These are phyloP conservation scores for Truncatella angustata DNA, from an alignment of 2,329 filamentous ascomycete genomes.

Conservation along the genomic window DNA sequence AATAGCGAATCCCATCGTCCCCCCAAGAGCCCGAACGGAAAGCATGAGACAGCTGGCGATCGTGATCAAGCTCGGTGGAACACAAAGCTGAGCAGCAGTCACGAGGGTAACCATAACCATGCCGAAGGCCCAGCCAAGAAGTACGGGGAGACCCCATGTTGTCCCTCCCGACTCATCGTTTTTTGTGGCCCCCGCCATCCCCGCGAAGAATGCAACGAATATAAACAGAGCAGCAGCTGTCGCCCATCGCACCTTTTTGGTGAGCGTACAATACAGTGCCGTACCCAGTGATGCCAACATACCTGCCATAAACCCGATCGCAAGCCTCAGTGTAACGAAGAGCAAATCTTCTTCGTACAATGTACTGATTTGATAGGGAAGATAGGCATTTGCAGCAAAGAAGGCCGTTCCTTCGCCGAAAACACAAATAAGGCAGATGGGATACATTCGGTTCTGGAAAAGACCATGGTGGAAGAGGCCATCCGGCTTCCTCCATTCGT, in stretches of 20 bases:
- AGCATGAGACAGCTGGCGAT: slow-evolving; percentile 32
- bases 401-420: too few species aligned
- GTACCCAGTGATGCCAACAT: too few species aligned
- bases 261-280: too few species aligned
- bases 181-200: slow-evolving; percentile 32
- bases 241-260: slow-evolving; percentile 24
- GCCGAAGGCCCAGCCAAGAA: slow-evolving; percentile 33
- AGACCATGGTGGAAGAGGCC: too few species aligned
- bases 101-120: slow-evolving; percentile 33
- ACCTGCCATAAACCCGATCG: too few species aligned
- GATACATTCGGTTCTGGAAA: too few species aligned
- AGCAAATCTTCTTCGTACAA: too few species aligned
- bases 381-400: too few species aligned
- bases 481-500: too few species aligned
- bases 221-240: slow-evolving; percentile 24
- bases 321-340: too few species aligned
- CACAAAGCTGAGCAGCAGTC: slow-evolving; percentile 36
- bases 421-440: too few species aligned
- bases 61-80: slow-evolving; percentile 33
- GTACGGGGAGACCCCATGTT: slow-evolving; percentile 35
- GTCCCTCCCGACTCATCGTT: slow-evolving; percentile 16
- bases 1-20: slow-evolving; percentile 49
- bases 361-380: too few species aligned
- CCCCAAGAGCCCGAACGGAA: slow-evolving; percentile 39
- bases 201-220: slow-evolving; percentile 31